phyloP scores from a whole-genome alignment of 2,329 filamentous ascomycete species.

The Thielaviopsis cerberus region DNA sequence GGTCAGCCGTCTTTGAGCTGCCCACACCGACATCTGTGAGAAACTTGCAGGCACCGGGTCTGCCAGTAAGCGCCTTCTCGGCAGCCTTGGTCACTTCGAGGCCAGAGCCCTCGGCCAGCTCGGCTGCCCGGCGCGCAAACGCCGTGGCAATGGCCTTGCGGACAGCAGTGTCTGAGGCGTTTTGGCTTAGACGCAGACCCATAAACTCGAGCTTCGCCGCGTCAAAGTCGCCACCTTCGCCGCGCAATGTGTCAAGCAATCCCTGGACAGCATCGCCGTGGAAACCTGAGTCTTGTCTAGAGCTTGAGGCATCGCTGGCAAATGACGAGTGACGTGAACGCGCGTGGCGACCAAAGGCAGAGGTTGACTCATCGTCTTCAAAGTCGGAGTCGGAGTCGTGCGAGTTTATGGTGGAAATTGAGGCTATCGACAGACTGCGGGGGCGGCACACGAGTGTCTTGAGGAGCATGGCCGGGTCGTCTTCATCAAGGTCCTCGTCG shows the following conservation, averaged over 20 bases:
- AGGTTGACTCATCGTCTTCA: slow-evolving; percentile 30
- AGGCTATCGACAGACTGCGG: slow-evolving; percentile 32
- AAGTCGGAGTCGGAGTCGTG: slow-evolving; percentile 43
- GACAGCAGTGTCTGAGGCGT: slow-evolving; percentile 78
- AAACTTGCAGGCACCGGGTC: slow-evolving; percentile 35
- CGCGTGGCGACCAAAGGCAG: slow-evolving; percentile 38
- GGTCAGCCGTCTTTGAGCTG: slow-evolving; percentile 51
- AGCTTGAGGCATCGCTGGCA: slow-evolving; percentile 51
- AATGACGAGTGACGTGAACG: slow-evolving; percentile 52
- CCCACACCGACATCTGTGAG: slow-evolving; percentile 41
- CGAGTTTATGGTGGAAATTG: slow-evolving; percentile 32
- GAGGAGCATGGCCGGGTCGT: slow-evolving; percentile 33
- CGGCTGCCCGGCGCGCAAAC: slow-evolving; percentile 63
- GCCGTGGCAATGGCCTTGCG: slow-evolving; percentile 70
- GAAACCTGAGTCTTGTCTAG: slow-evolving; percentile 42
- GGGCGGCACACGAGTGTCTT: slow-evolving; percentile 36
- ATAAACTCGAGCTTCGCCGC: slow-evolving; percentile 73
- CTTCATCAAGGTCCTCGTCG: slow-evolving; percentile 30
- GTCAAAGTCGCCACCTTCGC: slow-evolving; percentile 61
- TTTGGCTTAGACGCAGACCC: slow-evolving; percentile 73
- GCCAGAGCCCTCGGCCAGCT: slow-evolving; percentile 39
- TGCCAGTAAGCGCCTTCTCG: slow-evolving; percentile 37
- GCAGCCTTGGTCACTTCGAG: slow-evolving; percentile 47
- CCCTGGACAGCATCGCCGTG: slow-evolving; percentile 73
- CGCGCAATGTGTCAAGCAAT: slow-evolving; percentile 68